A percentile compares a stretch with the other conserved stretches of the same genome.
Evolutionary conservation across 164 flowering plant genomes (phyloP).

Genomic region (Nelumbo lutea): DNA sequence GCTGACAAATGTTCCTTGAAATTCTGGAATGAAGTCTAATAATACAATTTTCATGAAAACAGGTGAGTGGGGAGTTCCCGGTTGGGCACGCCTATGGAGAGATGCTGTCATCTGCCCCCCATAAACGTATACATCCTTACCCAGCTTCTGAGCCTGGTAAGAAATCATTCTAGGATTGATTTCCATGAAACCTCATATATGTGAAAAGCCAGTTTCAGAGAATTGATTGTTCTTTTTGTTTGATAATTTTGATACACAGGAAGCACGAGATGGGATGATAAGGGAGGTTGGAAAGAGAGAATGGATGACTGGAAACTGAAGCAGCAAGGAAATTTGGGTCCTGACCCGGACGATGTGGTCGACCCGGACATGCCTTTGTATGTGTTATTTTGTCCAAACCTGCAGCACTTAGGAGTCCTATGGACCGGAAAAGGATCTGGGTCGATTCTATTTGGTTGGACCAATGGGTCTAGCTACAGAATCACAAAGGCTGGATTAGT

Average conservation of each 20-base stretch:
- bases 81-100: constrained; percentile 52
- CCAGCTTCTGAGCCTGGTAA: constrained; percentile 73
- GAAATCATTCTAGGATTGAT: neutral
- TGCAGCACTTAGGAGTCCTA: too few species aligned
- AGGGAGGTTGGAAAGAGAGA: constrained; percentile 79
- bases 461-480: too few species aligned
- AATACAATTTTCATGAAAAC: constrained; percentile 9
- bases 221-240: too few species aligned
- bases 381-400: neutral
- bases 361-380: constrained; percentile 82
- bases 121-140: constrained; percentile 83
- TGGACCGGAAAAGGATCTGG: too few species aligned
- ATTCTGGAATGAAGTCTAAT: neutral
- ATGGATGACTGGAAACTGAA: constrained; percentile 93
- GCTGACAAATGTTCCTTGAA: neutral
- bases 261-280: constrained; percentile 82
- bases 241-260: constrained; percentile 28
- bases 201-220: too few species aligned
- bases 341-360: constrained; percentile 45
- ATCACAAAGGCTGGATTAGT: too few species aligned
- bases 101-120: constrained; percentile 47
- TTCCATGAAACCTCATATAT: too few species aligned
- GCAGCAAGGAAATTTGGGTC: constrained; percentile 79
- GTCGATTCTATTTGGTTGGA: too few species aligned
- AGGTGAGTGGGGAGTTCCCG: constrained; percentile 90